These are phyloP conservation scores for Beauveria varroae DNA, from an alignment of 2,329 filamentous ascomycete species.

Conservation along the genomic window DNA sequence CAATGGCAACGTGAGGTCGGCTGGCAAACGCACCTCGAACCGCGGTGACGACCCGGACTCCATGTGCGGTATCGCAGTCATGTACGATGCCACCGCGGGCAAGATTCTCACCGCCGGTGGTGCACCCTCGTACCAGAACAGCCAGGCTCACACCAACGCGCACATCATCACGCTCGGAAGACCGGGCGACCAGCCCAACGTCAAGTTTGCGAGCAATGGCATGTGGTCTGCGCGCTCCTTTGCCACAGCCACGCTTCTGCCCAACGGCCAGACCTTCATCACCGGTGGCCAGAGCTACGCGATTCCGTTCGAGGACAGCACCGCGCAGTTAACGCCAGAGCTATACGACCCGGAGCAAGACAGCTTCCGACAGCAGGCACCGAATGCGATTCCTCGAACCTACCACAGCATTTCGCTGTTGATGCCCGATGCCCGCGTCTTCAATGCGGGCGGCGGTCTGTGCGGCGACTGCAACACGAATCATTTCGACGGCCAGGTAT, in stretches of 20 bases:
- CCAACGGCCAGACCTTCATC: slow-evolving; percentile 39
- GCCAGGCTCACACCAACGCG: slow-evolving; percentile 34
- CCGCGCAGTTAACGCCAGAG: slow-evolving; percentile 34
- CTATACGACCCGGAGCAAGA: slow-evolving; percentile 36
- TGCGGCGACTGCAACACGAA: slow-evolving; percentile 39
- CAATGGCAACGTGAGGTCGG: slow-evolving; percentile 30
- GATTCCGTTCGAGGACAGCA: slow-evolving; percentile 36
- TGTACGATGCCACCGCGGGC: slow-evolving; percentile 51
- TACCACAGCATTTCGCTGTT: slow-evolving; percentile 45
- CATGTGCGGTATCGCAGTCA: slow-evolving; percentile 49
- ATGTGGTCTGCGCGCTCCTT: slow-evolving; percentile 35
- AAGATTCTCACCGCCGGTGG: slow-evolving; percentile 50
- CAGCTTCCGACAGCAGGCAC: slow-evolving; percentile 29
- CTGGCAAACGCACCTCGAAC: slow-evolving; percentile 26
- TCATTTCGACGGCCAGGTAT: slow-evolving; percentile 49
- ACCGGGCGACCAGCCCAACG: slow-evolving; percentile 9
- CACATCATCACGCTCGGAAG: slow-evolving; percentile 41
- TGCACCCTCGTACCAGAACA: slow-evolving; percentile 35
- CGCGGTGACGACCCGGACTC: slow-evolving; percentile 32
- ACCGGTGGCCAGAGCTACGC: slow-evolving; percentile 38
- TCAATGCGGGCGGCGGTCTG: slow-evolving; percentile 45
- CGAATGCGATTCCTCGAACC: slow-evolving; percentile 33
- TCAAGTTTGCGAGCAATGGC: slow-evolving; percentile 10
- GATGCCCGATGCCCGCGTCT: slow-evolving; percentile 41
- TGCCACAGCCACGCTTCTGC: slow-evolving; percentile 39